Base-by-base conservation (phyloP, 805 yeast genomes). In the Maudiozyma saulgeensis region DNA sequence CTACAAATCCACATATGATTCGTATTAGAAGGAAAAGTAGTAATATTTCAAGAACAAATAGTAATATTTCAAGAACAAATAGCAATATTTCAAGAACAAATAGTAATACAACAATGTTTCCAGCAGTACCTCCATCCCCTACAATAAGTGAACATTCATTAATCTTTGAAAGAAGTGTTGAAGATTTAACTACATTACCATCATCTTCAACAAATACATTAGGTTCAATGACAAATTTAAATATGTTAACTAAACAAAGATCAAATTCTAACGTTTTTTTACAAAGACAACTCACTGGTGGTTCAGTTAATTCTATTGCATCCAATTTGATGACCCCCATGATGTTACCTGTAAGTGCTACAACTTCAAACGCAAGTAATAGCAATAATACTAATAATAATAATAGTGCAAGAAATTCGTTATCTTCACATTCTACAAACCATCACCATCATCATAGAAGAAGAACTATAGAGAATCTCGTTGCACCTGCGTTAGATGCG, bases 401-500 rank as follows among this genome's bases (percentile, higher is more conserved):
- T 21, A 21, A 21, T 21, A 21, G 4, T 21, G 23, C 43, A 18
- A 38, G 43, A 26, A 45, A 19, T 13, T 40, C 44, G 5, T 9
- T 35, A 6, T 45, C 40, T 44, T 28, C 34, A 18, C 35, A 42
- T 15, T 19, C 40, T 15, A 6, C 42, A 7, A 41, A 28, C 11
- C n/a, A 43, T 41, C 34, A 18, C 19, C 46, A 50, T 41, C 53
- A 51, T 18, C 52, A 73, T 34, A 64, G 66, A 5, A 72, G 68
- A 56, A 64, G 72, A 66, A 69, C 72, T 15, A 57, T 67, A 37
- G 86, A 87, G 63, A 85, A 88, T 64, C 78, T 68, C 56, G 85
- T 87, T 19, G 85, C 95, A 1, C 90, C 96, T 0, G 87, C 87
- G 6, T 70, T 87, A 56, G 95, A 87, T 58, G 87, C 95, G 8